These are phyloP conservation scores for Monosporascus sp. DNA, from an alignment of 2,329 filamentous ascomycete species.

Conservation along the genomic window DNA sequence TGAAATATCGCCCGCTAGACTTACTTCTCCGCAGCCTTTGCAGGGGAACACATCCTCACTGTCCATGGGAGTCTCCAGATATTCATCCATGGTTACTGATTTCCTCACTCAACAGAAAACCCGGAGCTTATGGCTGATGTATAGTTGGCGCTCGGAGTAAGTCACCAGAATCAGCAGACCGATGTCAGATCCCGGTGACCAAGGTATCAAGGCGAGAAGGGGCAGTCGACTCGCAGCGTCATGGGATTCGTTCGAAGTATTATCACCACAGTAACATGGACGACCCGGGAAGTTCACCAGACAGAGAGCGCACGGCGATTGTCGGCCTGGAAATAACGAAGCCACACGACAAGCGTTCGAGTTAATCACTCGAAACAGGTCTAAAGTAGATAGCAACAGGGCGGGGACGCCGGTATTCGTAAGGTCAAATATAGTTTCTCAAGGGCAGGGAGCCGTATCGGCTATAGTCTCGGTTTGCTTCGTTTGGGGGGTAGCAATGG, in stretches of 20 bases:
- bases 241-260: background rate
- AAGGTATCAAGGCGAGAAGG: background rate
- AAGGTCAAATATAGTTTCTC: background rate
- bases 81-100: conserved; percentile 49
- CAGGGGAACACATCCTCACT: conserved; percentile 81
- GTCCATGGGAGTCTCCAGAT: conserved; percentile 62
- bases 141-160: background rate
- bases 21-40: conserved; percentile 88
- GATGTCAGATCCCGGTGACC: background rate
- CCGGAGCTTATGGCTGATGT: no score
- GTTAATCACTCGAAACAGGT: background rate
- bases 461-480: background rate
- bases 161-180: background rate
- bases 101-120: conserved; percentile 2
- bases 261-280: background rate
- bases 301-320: background rate
- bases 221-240: background rate
- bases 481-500: background rate
- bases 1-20: conserved; percentile 22
- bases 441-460: background rate
- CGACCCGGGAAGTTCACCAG: background rate
- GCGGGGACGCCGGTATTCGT: background rate
- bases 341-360: background rate
- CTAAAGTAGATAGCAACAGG: background rate
- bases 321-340: no score